Percentiles rank a stretch among this genome's conserved stretches.
Evolutionary conservation across 2,329 filamentous ascomycete genomes (phyloP).

Genomic region (Fusarium sp.): DNA sequence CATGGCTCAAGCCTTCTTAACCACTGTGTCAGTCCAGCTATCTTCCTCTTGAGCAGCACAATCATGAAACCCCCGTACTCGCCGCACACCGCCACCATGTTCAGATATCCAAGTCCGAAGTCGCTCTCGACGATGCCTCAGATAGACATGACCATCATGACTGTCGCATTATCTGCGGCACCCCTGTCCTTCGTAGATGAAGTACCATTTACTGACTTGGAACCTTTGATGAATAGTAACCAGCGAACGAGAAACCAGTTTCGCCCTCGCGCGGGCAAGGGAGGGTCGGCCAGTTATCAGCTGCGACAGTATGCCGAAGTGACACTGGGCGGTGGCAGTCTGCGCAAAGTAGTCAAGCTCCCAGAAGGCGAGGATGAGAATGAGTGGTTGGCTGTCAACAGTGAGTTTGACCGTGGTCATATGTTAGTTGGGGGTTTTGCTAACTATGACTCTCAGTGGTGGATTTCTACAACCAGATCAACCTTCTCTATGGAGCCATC

Average conservation of each 20-base stretch:
- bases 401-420: constrained; percentile 60
- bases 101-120: constrained; percentile 50
- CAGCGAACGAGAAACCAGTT: constrained; percentile 91
- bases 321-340: constrained; percentile 91
- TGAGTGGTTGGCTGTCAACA: constrained; percentile 98
- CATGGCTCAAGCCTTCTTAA: constrained; percentile 56
- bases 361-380: constrained; percentile 98
- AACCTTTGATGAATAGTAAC: constrained; percentile 67
- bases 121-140: constrained; percentile 48
- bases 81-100: constrained; percentile 40
- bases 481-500: constrained; percentile 97
- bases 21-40: constrained; percentile 54
- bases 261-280: constrained; percentile 87
- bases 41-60: neutral
- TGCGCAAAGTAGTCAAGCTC: constrained; percentile 95
- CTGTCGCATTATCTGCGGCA: constrained; percentile 42
- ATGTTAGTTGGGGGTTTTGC: neutral
- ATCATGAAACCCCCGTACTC: constrained; percentile 4
- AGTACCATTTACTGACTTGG: constrained; percentile 47
- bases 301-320: constrained; percentile 98
- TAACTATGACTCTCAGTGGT: constrained; percentile 73
- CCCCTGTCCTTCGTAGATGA: constrained; percentile 27
- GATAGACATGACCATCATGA: constrained; percentile 48
- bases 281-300: constrained; percentile 88
- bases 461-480: constrained; percentile 99